These are phyloP conservation scores for Vaccinium myrtillus DNA, from an alignment of 148 eudicot genomes.

Conservation along the genomic window DNA sequence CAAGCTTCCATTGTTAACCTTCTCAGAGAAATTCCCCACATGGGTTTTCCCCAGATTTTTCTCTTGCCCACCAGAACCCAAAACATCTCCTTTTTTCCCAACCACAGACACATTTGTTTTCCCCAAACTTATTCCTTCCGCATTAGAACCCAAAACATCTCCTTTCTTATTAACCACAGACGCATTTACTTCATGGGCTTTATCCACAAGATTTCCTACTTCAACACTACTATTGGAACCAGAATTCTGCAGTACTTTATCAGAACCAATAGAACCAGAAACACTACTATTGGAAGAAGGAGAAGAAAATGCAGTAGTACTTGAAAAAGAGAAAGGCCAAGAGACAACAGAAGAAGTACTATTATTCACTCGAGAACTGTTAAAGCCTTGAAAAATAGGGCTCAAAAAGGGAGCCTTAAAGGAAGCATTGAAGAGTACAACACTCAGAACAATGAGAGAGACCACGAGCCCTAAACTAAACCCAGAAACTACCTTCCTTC, in stretches of 20 bases:
- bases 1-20: slow-evolving; percentile 23
- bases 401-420: slow-evolving; percentile 27
- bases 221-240: not conserved
- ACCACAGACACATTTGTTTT: slow-evolving; percentile 34
- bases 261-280: not conserved
- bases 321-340: slow-evolving; percentile 36
- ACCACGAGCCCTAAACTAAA: slow-evolving; percentile 42
- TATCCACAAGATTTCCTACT: not conserved
- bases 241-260: slow-evolving; percentile 6
- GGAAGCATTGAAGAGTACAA: slow-evolving; percentile 31
- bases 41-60: not conserved
- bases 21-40: not conserved
- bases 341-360: slow-evolving; percentile 15
- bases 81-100: slow-evolving; percentile 5
- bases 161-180: slow-evolving; percentile 16
- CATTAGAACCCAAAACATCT: slow-evolving; percentile 17
- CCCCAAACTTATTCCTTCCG: slow-evolving; percentile 24
- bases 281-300: slow-evolving; percentile 10
- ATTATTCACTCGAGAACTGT: slow-evolving; percentile 6
- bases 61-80: not conserved
- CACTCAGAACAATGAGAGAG: slow-evolving; percentile 40
- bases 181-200: slow-evolving; percentile 20
- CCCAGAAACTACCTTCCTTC: slow-evolving; percentile 51
- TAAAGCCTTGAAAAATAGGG: slow-evolving; percentile 32
- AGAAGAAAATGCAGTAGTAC: slow-evolving; percentile 4